These are phyloP conservation scores for Hypoxylon sp. DNA, from an alignment of 2,329 filamentous ascomycete species.

Conservation along the genomic window DNA sequence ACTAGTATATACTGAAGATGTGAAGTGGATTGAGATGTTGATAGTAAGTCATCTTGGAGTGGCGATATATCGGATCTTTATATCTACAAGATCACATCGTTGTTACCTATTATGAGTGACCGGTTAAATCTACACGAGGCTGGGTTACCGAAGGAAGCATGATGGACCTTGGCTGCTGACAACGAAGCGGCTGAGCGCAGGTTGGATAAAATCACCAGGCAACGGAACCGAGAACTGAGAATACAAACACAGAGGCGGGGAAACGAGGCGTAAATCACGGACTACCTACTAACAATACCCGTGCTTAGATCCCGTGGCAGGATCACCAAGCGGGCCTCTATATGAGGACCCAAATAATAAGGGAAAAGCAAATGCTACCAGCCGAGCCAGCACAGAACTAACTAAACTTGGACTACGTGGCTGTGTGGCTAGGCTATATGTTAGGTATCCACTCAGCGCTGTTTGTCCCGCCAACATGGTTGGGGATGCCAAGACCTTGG, in stretches of 20 bases:
- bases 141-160: conserved; percentile 28
- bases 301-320: conserved; percentile 5
- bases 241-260: conserved; percentile 14
- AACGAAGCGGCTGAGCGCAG: conserved; percentile 36
- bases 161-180: conserved; percentile 32
- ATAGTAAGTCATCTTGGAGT: conserved; percentile 20
- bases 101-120: conserved; percentile 14
- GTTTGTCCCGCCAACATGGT: conserved; percentile 31
- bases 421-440: conserved; percentile 22
- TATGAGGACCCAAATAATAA: conserved; percentile 15
- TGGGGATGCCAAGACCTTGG: conserved; percentile 41
- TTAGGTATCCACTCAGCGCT: conserved; percentile 7
- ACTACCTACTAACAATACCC: conserved; percentile 11
- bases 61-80: conserved; percentile 22
- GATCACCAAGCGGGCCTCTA: conserved; percentile 11
- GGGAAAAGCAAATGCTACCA: conserved; percentile 12
- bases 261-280: conserved; percentile 15
- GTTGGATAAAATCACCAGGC: conserved; percentile 7
- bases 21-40: conserved; percentile 30
- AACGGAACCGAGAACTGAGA: conserved; percentile 3
- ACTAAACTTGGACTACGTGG: conserved; percentile 23
- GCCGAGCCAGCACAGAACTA: conserved; percentile 17
- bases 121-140: conserved; percentile 15
- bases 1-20: conserved; percentile 28
- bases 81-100: conserved; percentile 29